Conservation (phyloP, 2,329 filamentous ascomycete species). For the Trichoderma atroviride region DNA sequence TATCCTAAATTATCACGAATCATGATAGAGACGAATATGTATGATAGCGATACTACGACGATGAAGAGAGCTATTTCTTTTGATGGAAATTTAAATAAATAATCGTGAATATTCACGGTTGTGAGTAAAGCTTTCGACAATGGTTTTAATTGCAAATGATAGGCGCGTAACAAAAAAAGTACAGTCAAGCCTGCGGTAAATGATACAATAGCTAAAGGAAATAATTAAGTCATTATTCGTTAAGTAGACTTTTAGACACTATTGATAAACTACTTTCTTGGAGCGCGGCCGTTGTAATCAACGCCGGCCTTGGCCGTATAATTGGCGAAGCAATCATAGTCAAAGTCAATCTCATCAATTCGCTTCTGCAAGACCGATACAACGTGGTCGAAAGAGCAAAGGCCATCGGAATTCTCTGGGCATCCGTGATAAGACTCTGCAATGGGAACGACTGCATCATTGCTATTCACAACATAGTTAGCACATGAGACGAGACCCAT, state of each 20-base stretch:
- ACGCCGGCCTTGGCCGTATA: conserved; percentile 1
- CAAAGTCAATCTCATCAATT: neutral
- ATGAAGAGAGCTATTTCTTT: neutral
- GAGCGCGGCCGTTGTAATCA: neutral
- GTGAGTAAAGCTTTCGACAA: neutral
- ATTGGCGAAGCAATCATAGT: conserved; percentile 1
- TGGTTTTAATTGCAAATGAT: neutral
- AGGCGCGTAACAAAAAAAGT: neutral
- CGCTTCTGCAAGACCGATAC: neutral
- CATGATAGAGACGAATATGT: neutral
- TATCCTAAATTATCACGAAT: no score
- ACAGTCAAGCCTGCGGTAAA: neutral
- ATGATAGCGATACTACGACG: neutral
- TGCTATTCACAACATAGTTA: neutral
- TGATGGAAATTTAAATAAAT: neutral
- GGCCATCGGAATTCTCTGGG: neutral
- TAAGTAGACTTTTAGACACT: neutral
- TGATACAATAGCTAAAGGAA: neutral
- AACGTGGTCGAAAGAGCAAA: neutral
- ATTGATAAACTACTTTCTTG: neutral
- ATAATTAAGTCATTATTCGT: neutral
- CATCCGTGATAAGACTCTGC: neutral
- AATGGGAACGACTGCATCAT: neutral
- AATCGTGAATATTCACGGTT: neutral
- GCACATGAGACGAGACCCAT: neutral